Conservation (phyloP, 2,329 filamentous ascomycete genomes). For the Aspergillus clavatus region DNA sequence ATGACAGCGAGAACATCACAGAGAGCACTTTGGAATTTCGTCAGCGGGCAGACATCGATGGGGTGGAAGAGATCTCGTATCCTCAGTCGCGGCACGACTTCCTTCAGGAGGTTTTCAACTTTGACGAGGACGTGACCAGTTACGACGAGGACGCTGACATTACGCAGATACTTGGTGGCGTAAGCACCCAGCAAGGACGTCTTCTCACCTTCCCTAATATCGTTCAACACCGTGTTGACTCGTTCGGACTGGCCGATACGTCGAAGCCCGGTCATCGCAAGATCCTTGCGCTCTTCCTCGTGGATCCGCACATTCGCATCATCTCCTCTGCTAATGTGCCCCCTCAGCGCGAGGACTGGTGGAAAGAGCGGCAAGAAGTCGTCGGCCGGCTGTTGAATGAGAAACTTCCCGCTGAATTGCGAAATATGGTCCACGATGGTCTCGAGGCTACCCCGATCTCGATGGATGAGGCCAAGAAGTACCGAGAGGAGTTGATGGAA, state of each 20-base stretch:
- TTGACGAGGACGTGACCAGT: slow-evolving; percentile 18
- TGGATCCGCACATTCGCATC: slow-evolving; percentile 52
- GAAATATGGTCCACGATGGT: slow-evolving; percentile 24
- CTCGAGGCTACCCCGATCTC: slow-evolving; percentile 22
- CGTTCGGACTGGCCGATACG: slow-evolving; percentile 48
- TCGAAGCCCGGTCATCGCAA: slow-evolving; percentile 53
- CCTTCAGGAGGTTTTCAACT: slow-evolving; percentile 9
- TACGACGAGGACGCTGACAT: background rate
- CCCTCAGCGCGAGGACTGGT: slow-evolving; percentile 49
- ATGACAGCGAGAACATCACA: slow-evolving; percentile 58
- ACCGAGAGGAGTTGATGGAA: slow-evolving; percentile 38
- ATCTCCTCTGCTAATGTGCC: slow-evolving; percentile 51
- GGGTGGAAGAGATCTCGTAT: background rate
- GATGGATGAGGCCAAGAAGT: slow-evolving; percentile 36
- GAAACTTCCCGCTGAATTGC: slow-evolving; percentile 20
- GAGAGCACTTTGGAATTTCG: slow-evolving; percentile 50
- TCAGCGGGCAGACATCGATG: slow-evolving; percentile 20
- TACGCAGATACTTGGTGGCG: slow-evolving; percentile 11
- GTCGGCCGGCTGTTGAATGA: slow-evolving; percentile 10
- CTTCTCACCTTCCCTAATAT: slow-evolving; percentile 14
- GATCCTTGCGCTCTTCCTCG: slow-evolving; percentile 55
- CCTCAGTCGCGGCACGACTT: slow-evolving; percentile 4
- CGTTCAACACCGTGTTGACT: slow-evolving; percentile 49
- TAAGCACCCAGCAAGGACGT: slow-evolving; percentile 2
- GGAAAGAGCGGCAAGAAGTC: slow-evolving; percentile 18